phyloP scores from a whole-genome alignment of 768 basidiomycete species.

The Russula sp. region DNA sequence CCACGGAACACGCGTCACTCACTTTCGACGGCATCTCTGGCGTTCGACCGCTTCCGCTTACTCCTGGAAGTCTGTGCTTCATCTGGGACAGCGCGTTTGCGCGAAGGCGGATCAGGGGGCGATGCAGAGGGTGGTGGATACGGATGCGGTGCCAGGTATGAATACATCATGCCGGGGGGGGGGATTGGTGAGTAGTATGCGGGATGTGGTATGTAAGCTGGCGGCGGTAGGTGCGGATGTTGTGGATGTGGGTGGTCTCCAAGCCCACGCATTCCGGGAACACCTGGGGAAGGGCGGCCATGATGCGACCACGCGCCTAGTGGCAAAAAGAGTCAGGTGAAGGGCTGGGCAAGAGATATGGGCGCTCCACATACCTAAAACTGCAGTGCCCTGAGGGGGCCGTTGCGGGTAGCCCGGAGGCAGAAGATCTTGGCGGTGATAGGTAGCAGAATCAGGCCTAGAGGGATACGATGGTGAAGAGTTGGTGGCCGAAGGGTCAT shows the following conservation, averaged over 20 bases:
- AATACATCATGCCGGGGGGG: conserved; percentile 18
- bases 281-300: conserved; percentile 6
- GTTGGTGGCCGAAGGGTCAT: conserved; percentile 5
- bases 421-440: conserved; percentile 5
- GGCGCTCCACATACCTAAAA: conserved; percentile 9
- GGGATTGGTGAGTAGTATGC: conserved; percentile 16
- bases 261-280: conserved; percentile 2
- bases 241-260: conserved; percentile 8
- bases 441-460: conserved; percentile 18
- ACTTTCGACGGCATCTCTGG: conserved; percentile 17
- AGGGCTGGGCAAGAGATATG: neutral
- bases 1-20: neutral
- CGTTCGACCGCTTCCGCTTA: conserved; percentile 17
- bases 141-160: conserved; percentile 13
- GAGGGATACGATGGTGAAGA: conserved; percentile 18
- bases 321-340: conserved; percentile 4
- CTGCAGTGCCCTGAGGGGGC: neutral
- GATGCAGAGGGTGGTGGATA: neutral
- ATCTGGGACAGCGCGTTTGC: conserved; percentile 13
- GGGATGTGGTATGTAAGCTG: conserved; percentile 14
- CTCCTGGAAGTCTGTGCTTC: conserved; percentile 8
- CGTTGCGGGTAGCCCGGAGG: conserved; percentile 5
- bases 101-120: conserved; percentile 4
- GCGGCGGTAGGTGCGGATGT: conserved; percentile 3
- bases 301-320: conserved; percentile 16